Evolutionary conservation across 2,329 filamentous ascomycete species (phyloP), one percentile per base, ranked within the genome.

Genomic region (Fusarium camptoceras): DNA sequence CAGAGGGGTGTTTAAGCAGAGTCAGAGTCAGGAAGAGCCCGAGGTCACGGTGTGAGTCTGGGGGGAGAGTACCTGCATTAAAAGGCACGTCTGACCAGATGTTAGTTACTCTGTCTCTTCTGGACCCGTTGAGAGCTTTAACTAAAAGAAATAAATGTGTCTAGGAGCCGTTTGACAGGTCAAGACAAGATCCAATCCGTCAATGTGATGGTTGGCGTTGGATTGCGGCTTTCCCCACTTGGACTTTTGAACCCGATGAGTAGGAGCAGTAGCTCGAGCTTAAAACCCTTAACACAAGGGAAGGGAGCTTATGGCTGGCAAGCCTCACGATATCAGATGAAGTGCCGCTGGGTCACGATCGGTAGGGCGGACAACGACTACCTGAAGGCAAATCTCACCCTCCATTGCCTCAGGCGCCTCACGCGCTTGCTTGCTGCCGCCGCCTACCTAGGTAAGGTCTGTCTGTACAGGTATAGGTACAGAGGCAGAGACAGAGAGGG

Each of bases 21-120:
- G 67, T 69, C 61, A 74, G 63, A 75, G 67, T 69, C 71, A 72
- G 61, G 65, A 74, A 75, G 66, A 74, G 65, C 67, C 48, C 62
- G 65, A 74, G 65, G 68, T 65, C 68, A 73, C 75, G 73, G 73
- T 73, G 73, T 73, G 43, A 64, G 71, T 70, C 70, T 74, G 69
- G 70, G 69, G 71, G 74, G 73, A 75, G 60, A 75, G 72, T 72
- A 74, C 66, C 73, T 76, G 73, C 74, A 75, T 72, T 73, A 75
- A 76, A 76, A 75, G 73, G 73, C 66, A 73, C 59, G 58, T 66
- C 55, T 55, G 66, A 55, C 66, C 59, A 63, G 61, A 65, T 53
- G 31, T 41, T 55, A 47, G 31, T 41, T 55, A 47, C 58, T 39
- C 42, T 57, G 47, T 51, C 68, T 61, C 44, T 65, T 65, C 62